phyloP scores from a whole-genome alignment of 345 rosid species.

The Chamaenerion angustifolium region DNA sequence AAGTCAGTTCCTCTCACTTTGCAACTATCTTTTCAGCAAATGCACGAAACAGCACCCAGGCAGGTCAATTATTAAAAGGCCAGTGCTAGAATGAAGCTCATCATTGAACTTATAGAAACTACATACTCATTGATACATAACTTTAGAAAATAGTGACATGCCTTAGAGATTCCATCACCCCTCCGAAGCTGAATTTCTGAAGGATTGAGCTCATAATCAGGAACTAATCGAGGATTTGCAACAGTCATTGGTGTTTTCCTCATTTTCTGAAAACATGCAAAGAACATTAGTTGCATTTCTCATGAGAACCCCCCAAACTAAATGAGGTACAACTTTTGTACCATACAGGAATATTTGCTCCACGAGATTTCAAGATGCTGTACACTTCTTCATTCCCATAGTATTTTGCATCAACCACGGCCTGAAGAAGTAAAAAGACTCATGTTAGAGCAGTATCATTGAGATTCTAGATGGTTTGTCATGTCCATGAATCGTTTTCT shows the following conservation, averaged over 20 bases:
- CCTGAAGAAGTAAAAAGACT: constrained; percentile 27
- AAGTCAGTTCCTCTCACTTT: background rate
- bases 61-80: too few relatives aligned
- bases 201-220: constrained; percentile 94
- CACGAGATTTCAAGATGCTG: constrained; percentile 75
- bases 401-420: constrained; percentile 82
- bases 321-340: background rate
- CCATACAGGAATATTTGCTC: constrained; percentile 76
- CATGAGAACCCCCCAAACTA: constrained; percentile 1
- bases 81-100: too few relatives aligned
- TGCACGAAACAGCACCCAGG: too few relatives aligned
- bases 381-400: constrained; percentile 75
- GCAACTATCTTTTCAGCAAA: too few relatives aligned
- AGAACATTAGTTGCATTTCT: constrained; percentile 4
- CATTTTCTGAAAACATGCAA: constrained; percentile 42
- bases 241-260: constrained; percentile 95
- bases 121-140: background rate
- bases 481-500: background rate
- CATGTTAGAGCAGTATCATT: background rate
- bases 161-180: constrained; percentile 79
- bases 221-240: constrained; percentile 76
- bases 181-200: constrained; percentile 80
- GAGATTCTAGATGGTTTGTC: too few relatives aligned
- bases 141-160: constrained; percentile 6
- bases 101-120: too few relatives aligned